Percentiles rank a stretch among this genome's conserved stretches.
These are phyloP conservation scores for Talaromyces thailandensis DNA, from an alignment of 495 filamentous ascomycete genomes.

Conservation along the genomic window DNA sequence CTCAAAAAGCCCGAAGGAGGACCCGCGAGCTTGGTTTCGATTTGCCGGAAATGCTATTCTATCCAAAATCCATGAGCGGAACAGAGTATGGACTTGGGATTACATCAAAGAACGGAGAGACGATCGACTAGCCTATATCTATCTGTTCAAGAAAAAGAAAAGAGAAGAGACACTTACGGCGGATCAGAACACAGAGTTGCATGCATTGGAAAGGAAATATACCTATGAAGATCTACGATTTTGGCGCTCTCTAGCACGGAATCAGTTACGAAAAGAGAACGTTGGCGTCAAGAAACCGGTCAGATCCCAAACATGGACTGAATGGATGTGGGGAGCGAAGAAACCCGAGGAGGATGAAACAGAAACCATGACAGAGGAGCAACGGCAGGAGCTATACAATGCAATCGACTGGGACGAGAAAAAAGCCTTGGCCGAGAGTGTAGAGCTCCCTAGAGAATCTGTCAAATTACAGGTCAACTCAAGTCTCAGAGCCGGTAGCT, in stretches of 20 bases:
- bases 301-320: slow-evolving; percentile 66
- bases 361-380: slow-evolving; percentile 82
- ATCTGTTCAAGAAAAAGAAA: slow-evolving; percentile 89
- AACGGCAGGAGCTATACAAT: slow-evolving; percentile 91
- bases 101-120: slow-evolving; percentile 90
- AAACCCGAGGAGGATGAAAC: slow-evolving; percentile 58
- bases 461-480: slow-evolving; percentile 88
- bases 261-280: slow-evolving; percentile 91
- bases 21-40: slow-evolving; percentile 81
- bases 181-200: slow-evolving; percentile 61
- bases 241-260: slow-evolving; percentile 89
- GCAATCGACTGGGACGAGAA: slow-evolving; percentile 99
- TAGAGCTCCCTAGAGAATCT: slow-evolving; percentile 82
- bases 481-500: slow-evolving; percentile 83
- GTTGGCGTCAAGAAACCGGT: slow-evolving; percentile 63
- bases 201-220: slow-evolving; percentile 74
- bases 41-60: slow-evolving; percentile 86
- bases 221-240: slow-evolving; percentile 95
- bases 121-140: slow-evolving; percentile 80
- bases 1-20: slow-evolving; percentile 75
- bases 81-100: slow-evolving; percentile 85
- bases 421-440: slow-evolving; percentile 71
- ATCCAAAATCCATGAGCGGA: slow-evolving; percentile 87
- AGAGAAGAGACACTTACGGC: slow-evolving; percentile 61
- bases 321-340: slow-evolving; percentile 82